phyloP scores from a whole-genome alignment of 2,329 filamentous ascomycete species.

The Parastagonospora nodorum region DNA sequence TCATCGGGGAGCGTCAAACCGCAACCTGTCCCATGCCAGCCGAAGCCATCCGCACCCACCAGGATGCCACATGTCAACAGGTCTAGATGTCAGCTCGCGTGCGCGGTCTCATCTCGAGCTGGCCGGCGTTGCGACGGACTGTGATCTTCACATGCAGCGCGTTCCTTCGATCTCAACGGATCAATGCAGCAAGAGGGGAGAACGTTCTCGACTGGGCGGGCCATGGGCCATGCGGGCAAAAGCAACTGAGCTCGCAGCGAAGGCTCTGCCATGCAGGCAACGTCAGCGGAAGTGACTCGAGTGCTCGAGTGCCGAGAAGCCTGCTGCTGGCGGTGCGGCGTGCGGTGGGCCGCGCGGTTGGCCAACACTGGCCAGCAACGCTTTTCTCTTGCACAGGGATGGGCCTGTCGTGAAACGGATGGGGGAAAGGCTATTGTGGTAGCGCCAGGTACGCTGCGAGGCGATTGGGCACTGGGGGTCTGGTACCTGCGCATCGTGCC shows the following conservation, averaged over 20 bases:
- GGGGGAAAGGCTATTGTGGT: neutral
- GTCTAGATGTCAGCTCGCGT: neutral
- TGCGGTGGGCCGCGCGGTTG: neutral
- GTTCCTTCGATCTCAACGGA: neutral
- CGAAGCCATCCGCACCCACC: neutral
- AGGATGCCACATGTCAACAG: slow-evolving; percentile 1
- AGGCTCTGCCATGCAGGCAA: slow-evolving; percentile 4
- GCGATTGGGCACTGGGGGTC: too few species aligned
- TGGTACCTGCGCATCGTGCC: too few species aligned
- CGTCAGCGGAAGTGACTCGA: slow-evolving; percentile 7
- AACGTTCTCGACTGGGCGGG: slow-evolving; percentile 8
- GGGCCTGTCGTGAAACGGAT: slow-evolving; percentile 7
- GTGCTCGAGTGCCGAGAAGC: slow-evolving; percentile 1
- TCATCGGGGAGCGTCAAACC: neutral
- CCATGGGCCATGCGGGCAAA: neutral
- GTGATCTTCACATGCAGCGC: neutral
- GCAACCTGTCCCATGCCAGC: neutral
- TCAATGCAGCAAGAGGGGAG: neutral
- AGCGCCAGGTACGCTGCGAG: too few species aligned
- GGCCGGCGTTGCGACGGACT: neutral
- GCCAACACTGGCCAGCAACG: slow-evolving; percentile 9
- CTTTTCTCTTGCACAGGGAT: neutral
- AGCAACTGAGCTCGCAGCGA: neutral
- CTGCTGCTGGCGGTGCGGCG: too few species aligned
- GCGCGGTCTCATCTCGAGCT: neutral